phyloP scores from a whole-genome alignment of 371 early-diverging fungal species.

The Dinochytrium kinnereticum region DNA sequence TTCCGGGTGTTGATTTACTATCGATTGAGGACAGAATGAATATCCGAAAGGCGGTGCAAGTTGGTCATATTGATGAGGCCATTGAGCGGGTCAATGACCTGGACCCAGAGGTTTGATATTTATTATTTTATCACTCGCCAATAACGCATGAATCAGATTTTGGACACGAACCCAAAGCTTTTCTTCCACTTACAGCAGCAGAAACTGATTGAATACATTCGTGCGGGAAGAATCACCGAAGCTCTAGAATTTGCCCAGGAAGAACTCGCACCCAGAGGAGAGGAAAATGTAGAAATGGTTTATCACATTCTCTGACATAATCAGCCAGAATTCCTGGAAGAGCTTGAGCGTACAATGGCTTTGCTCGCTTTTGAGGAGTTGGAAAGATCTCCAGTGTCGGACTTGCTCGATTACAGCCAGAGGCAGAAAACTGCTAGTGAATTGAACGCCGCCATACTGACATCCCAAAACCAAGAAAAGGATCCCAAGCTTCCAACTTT shows the following conservation, averaged over 20 bases:
- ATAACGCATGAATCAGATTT: constrained; percentile 61
- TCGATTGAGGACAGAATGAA: constrained; percentile 93
- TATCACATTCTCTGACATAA: background rate
- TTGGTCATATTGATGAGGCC: constrained; percentile 89
- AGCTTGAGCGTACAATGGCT: constrained; percentile 95
- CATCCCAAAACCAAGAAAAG: constrained; percentile 88
- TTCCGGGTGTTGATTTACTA: constrained; percentile 79
- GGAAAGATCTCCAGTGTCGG: constrained; percentile 73
- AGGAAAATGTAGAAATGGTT: constrained; percentile 74
- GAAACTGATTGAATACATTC: constrained; percentile 91
- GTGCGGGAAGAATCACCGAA: constrained; percentile 74
- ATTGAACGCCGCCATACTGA: constrained; percentile 90
- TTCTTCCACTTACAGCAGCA: constrained; percentile 97
- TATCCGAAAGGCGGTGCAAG: constrained; percentile 89
- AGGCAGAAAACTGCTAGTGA: constrained; percentile 92
- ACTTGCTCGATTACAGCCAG: constrained; percentile 84
- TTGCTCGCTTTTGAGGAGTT: constrained; percentile 86
- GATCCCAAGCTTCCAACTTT: constrained; percentile 91
- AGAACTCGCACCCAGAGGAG: constrained; percentile 94
- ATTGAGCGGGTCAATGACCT: constrained; percentile 94
- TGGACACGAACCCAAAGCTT: constrained; percentile 93
- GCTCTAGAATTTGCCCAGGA: constrained; percentile 96
- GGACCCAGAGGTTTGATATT: constrained; percentile 84
- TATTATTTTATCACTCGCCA: background rate
- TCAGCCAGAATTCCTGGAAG: constrained; percentile 89